A percentile compares a stretch with the other conserved stretches of the same genome.
Evolutionary conservation across 306 rosid genomes (phyloP).

Genomic region (Oemleria cerasiformis): DNA sequence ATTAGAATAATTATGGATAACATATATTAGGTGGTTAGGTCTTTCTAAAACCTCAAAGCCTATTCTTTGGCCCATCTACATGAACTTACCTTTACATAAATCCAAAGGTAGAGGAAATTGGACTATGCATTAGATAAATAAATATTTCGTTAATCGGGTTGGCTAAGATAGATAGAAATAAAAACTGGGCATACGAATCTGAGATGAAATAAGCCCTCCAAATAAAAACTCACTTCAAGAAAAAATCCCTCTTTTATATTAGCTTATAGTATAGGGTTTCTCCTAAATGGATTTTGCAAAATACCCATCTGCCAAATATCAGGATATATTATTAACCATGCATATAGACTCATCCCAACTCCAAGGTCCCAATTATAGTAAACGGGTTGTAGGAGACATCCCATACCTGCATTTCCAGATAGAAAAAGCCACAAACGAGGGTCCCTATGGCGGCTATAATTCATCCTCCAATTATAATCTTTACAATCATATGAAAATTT

Average conservation of each 20-base stretch:
- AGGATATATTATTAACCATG: neutral
- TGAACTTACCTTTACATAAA: neutral
- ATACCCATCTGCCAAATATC: neutral
- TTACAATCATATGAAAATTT: constrained; percentile 20
- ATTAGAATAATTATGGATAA: constrained; percentile 16
- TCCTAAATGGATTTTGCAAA: neutral
- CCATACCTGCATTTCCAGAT: constrained; percentile 25
- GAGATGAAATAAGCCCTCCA: neutral
- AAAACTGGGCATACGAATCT: neutral
- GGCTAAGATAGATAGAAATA: neutral
- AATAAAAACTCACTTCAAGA: neutral
- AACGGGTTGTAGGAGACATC: neutral
- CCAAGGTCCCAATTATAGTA: no score
- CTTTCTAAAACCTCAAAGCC: neutral
- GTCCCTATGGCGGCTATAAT: constrained; percentile 30
- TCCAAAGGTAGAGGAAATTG: neutral
- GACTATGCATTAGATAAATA: neutral
- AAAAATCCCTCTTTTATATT: neutral
- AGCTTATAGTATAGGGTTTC: neutral
- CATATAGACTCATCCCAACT: neutral
- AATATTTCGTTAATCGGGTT: neutral
- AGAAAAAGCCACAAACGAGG: constrained; percentile 42
- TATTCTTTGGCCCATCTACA: no score
- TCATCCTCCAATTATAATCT: constrained; percentile 34
- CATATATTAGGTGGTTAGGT: neutral